Conservation (phyloP, 1,139 yeast species). For the Kurtzmaniella quercitrusa region DNA sequence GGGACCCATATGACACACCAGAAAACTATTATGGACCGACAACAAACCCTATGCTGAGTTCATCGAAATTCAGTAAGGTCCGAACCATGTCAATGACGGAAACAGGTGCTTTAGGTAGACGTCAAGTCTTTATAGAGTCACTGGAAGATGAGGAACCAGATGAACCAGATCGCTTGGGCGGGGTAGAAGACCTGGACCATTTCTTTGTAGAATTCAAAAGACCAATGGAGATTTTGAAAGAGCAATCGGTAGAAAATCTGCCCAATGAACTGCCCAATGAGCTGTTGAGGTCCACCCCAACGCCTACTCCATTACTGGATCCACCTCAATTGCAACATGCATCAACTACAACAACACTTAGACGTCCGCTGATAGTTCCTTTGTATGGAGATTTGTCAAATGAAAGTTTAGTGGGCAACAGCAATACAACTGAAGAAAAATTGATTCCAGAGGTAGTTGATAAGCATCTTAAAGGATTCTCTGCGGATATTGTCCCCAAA, state of each 20-base stretch:
- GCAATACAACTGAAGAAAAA: slow-evolving; percentile 3
- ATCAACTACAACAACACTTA: slow-evolving; percentile 1
- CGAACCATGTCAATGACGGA: slow-evolving; percentile 52
- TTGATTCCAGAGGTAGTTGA: slow-evolving; percentile 4
- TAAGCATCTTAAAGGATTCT: slow-evolving; percentile 3
- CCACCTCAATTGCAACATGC: background rate
- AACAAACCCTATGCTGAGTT: slow-evolving; percentile 48
- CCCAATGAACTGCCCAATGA: slow-evolving; percentile 1
- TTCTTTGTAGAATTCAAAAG: background rate
- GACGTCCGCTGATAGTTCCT: slow-evolving; percentile 34
- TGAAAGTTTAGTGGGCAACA: slow-evolving; percentile 12
- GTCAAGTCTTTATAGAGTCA: background rate
- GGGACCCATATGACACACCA: slow-evolving; percentile 64
- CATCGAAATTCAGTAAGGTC: slow-evolving; percentile 38
- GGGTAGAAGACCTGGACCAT: background rate
- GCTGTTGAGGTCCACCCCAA: background rate
- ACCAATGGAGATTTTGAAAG: slow-evolving; percentile 1
- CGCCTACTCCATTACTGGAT: background rate
- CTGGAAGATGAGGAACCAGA: slow-evolving; percentile 4
- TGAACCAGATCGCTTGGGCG: background rate
- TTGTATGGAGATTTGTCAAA: slow-evolving; percentile 21
- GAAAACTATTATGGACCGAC: slow-evolving; percentile 70
- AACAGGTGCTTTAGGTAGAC: slow-evolving; percentile 8
- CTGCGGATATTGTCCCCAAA: background rate
- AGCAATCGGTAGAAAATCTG: background rate